Conservation (phyloP, 306 rosid species). For the Cucurbita moschata region DNA sequence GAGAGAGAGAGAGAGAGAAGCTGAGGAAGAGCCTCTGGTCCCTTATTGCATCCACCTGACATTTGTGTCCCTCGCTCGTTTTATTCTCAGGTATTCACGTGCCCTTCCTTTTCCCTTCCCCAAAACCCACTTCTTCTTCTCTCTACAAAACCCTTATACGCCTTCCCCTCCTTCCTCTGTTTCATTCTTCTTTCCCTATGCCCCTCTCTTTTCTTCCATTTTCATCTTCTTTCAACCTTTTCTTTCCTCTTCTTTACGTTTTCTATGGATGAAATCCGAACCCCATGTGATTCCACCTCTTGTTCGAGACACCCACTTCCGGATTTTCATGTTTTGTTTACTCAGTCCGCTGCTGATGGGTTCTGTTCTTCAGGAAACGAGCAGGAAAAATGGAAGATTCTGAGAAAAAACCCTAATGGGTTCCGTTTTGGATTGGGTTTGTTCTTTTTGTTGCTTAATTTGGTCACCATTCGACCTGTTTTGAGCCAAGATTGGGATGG, state of each 20-base stretch:
- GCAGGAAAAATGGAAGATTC: constrained; percentile 32
- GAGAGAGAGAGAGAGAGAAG: background rate
- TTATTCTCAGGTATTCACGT: background rate
- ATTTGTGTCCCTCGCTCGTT: constrained; percentile 15
- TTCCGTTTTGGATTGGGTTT: constrained; percentile 10
- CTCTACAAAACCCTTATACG: constrained; percentile 18
- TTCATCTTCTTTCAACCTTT: background rate
- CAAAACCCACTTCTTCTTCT: background rate
- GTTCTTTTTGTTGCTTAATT: constrained; percentile 3
- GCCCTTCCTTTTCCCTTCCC: constrained; percentile 7
- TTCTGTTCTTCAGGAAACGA: constrained; percentile 5
- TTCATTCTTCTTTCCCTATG: constrained; percentile 1
- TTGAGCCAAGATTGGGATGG: constrained; percentile 59
- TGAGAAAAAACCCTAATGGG: background rate
- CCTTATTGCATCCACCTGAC: constrained; percentile 37
- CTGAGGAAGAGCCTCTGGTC: constrained; percentile 15
- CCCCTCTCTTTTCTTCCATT: background rate
- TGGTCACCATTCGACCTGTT: background rate
- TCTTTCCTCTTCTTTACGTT: background rate
- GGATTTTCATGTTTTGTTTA: constrained; percentile 14
- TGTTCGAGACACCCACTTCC: constrained; percentile 10
- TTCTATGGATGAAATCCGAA: background rate
- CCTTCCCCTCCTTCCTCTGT: constrained; percentile 7
- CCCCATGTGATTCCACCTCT: background rate
- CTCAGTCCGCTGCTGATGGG: constrained; percentile 5